phyloP scores from a whole-genome alignment of 148 eudicot species.

The Cornus controversa region DNA sequence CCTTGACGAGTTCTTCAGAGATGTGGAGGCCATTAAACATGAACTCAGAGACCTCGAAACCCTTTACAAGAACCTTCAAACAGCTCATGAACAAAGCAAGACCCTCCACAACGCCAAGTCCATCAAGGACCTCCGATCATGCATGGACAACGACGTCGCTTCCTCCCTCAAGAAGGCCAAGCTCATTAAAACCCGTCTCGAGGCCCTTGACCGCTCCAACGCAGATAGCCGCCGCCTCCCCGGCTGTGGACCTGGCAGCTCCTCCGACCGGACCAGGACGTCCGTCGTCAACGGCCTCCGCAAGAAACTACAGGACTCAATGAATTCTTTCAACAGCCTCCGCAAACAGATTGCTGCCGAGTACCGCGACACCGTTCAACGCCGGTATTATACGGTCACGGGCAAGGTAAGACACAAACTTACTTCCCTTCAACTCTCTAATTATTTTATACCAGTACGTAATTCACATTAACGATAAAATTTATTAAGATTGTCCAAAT shows the following conservation, averaged over 20 bases:
- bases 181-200: slow-evolving; percentile 39
- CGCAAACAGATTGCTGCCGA: slow-evolving; percentile 41
- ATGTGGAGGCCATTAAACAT: slow-evolving; percentile 39
- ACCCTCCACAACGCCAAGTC: slow-evolving; percentile 42
- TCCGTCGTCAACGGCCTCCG: slow-evolving; percentile 45
- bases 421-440: too few relatives aligned
- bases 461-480: too few relatives aligned
- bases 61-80: slow-evolving; percentile 21
- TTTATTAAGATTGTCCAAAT: too few relatives aligned
- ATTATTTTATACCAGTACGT: too few relatives aligned
- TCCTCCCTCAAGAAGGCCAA: slow-evolving; percentile 44
- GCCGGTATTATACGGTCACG: slow-evolving; percentile 55
- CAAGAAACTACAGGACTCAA: slow-evolving; percentile 44
- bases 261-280: slow-evolving; percentile 45
- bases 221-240: slow-evolving; percentile 32
- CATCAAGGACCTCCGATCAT: slow-evolving; percentile 39
- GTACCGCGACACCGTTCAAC: slow-evolving; percentile 51
- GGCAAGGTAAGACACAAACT: slow-evolving; percentile 26
- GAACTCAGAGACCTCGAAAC: slow-evolving; percentile 36
- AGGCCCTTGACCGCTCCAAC: slow-evolving; percentile 50
- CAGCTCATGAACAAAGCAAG: slow-evolving; percentile 44
- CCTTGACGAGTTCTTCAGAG: slow-evolving; percentile 56
- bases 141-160: slow-evolving; percentile 49
- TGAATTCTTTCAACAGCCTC: slow-evolving; percentile 50
- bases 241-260: slow-evolving; percentile 53